Conservation (phyloP, 352 stramenopile genomes). For the Pythium sukuiense region DNA sequence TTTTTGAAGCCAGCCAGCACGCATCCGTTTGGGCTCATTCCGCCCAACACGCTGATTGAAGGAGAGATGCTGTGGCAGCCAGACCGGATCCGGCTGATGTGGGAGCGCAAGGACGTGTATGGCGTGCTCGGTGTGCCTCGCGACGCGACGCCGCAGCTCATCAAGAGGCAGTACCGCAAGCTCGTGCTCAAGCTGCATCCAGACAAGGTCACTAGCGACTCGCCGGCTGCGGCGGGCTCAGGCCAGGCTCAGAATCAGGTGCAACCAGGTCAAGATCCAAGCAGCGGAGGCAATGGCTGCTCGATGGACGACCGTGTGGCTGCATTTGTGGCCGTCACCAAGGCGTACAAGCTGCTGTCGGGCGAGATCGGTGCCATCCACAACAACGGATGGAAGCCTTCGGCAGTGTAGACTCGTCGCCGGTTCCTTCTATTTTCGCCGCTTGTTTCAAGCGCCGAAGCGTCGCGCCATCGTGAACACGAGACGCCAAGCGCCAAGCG, state of each 20-base stretch:
- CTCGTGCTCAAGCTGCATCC: constrained; percentile 84
- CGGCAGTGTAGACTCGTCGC: neutral
- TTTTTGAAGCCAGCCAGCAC: constrained; percentile 26
- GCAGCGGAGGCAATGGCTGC: constrained; percentile 9
- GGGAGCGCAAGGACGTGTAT: constrained; percentile 74
- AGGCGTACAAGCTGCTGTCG: constrained; percentile 78
- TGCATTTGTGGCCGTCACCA: constrained; percentile 76
- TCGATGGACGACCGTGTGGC: constrained; percentile 57
- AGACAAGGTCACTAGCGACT: constrained; percentile 50
- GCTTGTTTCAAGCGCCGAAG: neutral
- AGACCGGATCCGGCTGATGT: constrained; percentile 78
- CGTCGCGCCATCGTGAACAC: constrained; percentile 4
- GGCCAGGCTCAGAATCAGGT: constrained; percentile 1
- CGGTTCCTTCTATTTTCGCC: constrained; percentile 4
- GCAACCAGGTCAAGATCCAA: constrained; percentile 2
- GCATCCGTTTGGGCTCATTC: constrained; percentile 35
- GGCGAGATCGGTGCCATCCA: constrained; percentile 43
- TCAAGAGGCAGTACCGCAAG: constrained; percentile 85
- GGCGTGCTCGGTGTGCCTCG: constrained; percentile 69
- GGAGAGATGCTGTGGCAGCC: constrained; percentile 76
- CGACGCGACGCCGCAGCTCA: constrained; percentile 60
- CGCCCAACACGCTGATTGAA: constrained; percentile 43
- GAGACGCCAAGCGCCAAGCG: constrained; percentile 4
- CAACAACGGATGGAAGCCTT: constrained; percentile 33
- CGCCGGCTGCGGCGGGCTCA: neutral